phyloP scores from a whole-genome alignment of 331 rosid species.

The Malus hybrid region DNA sequence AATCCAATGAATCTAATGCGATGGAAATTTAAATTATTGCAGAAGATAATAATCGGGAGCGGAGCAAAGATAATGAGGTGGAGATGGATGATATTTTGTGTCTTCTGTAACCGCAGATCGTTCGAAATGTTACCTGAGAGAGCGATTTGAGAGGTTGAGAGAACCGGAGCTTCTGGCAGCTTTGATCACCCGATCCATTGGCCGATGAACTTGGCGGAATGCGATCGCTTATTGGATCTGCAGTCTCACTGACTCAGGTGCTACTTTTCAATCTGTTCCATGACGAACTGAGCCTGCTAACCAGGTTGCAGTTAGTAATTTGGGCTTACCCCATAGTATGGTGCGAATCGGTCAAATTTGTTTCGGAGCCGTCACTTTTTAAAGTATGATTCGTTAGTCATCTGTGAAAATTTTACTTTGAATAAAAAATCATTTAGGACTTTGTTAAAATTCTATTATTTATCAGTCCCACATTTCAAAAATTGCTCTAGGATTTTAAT shows the following conservation, averaged over 20 bases:
- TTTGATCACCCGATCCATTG: constrained; percentile 71
- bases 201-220: background rate
- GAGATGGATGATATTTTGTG: background rate
- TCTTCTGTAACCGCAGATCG: background rate
- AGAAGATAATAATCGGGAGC: background rate
- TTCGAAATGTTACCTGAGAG: constrained; percentile 39
- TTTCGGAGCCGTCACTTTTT: too few species aligned
- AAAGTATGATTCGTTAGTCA: too few species aligned
- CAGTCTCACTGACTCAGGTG: background rate
- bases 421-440: too few species aligned
- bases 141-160: constrained; percentile 85
- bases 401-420: too few species aligned
- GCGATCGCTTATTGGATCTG: background rate
- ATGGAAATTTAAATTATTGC: background rate
- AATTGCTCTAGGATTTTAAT: too few species aligned
- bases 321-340: too few species aligned
- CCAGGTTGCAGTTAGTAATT: background rate
- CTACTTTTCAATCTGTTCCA: background rate
- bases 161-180: constrained; percentile 84
- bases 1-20: background rate
- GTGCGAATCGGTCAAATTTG: too few species aligned
- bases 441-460: too few species aligned
- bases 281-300: background rate
- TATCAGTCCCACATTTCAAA: too few species aligned
- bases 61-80: background rate